These are phyloP conservation scores for Porcisia deanei DNA, from an alignment of 208 protist genomes.

Conservation along the genomic window DNA sequence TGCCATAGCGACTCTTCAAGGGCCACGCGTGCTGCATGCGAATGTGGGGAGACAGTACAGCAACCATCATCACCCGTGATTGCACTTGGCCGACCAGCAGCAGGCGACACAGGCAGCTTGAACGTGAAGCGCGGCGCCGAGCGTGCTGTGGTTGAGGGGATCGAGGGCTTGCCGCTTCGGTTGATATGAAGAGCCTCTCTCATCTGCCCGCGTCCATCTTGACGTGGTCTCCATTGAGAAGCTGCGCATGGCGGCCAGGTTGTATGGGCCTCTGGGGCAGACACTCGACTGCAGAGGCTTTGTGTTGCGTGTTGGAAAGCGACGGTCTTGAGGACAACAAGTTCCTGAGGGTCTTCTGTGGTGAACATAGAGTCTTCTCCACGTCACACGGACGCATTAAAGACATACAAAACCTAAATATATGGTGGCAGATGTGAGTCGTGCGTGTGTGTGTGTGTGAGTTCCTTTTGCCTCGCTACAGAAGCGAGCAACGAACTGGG, in stretches of 20 bases:
- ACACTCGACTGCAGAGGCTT: too few species aligned
- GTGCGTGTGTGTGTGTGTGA: not conserved
- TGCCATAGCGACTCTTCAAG: conserved; percentile 18
- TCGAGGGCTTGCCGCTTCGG: too few species aligned
- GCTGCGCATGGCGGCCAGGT: not conserved
- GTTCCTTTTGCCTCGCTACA: not conserved
- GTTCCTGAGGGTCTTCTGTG: conserved; percentile 9
- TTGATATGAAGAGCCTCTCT: not conserved
- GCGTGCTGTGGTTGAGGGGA: not conserved
- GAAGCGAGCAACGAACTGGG: not conserved
- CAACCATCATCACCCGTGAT: not conserved
- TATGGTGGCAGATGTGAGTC: not conserved
- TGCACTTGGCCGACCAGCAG: not conserved
- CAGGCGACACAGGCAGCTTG: not conserved
- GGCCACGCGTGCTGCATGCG: not conserved
- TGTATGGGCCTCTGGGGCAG: not conserved
- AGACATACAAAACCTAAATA: not conserved
- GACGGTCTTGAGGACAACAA: conserved; percentile 22
- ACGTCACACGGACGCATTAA: not conserved
- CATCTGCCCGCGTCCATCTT: not conserved
- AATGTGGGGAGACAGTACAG: not conserved
- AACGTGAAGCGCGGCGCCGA: conserved; percentile 26
- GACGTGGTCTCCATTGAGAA: not conserved
- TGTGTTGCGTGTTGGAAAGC: conserved; percentile 11
- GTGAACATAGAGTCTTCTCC: conserved; percentile 17